phyloP scores from a whole-genome alignment of 441 rosid species.

The Bocquillonia castaneifolia region DNA sequence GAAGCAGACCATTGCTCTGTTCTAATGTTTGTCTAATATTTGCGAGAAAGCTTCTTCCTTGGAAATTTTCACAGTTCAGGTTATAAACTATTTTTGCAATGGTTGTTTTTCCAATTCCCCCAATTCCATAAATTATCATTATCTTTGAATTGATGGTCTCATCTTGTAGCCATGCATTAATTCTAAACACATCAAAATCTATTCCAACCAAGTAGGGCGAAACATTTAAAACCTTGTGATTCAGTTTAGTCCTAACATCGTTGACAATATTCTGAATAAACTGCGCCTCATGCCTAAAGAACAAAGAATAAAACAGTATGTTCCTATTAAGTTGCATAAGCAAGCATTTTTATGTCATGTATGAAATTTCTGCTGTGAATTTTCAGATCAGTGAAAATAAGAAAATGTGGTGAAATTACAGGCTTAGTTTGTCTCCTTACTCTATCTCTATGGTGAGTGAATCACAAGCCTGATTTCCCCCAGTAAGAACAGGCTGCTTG shows the following conservation, averaged over 20 bases:
- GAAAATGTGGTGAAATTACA: too few relatives aligned
- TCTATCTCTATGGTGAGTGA: too few relatives aligned
- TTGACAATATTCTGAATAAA: not conserved
- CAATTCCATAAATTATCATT: not conserved
- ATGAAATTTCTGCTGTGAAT: too few relatives aligned
- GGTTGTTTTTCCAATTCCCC: conserved; percentile 4
- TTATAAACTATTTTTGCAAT: not conserved
- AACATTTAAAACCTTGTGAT: not conserved
- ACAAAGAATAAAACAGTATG: too few relatives aligned
- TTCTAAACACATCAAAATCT: not conserved
- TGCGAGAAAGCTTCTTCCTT: not conserved
- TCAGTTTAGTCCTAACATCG: not conserved
- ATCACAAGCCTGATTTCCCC: too few relatives aligned
- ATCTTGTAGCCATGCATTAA: not conserved
- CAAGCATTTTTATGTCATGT: too few relatives aligned
- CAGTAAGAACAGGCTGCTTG: too few relatives aligned
- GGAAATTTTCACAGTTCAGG: not conserved
- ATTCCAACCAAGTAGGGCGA: not conserved
- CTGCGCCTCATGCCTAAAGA: not conserved
- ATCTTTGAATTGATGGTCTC: not conserved
- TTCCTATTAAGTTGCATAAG: too few relatives aligned
- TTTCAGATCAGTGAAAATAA: too few relatives aligned
- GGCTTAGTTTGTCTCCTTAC: too few relatives aligned
- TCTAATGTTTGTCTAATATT: not conserved
- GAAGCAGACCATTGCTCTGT: not conserved